These are phyloP conservation scores for Linaria vulgaris DNA, from an alignment of 257 asterid genomes.

Conservation along the genomic window DNA sequence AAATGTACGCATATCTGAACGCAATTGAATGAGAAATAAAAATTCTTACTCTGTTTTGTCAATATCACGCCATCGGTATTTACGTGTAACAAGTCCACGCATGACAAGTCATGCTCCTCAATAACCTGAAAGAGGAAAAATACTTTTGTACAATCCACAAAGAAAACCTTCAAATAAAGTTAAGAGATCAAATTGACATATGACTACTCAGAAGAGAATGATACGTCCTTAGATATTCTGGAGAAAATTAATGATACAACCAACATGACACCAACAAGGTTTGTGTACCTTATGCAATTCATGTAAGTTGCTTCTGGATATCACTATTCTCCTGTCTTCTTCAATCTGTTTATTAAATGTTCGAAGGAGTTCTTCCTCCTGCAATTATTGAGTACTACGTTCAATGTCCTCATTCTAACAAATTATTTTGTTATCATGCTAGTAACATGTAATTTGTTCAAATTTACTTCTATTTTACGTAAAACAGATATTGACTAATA, in stretches of 20 bases:
- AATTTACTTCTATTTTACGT: not conserved
- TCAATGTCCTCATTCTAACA: slow-evolving; percentile 18
- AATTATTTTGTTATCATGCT: not conserved
- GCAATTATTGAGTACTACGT: slow-evolving; percentile 33
- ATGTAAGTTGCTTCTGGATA: slow-evolving; percentile 81
- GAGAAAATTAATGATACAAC: slow-evolving; percentile 2
- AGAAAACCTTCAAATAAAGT: not conserved
- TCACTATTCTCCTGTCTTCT: slow-evolving; percentile 85
- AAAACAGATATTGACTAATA: slow-evolving; percentile 14
- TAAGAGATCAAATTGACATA: not conserved
- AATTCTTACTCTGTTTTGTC: slow-evolving; percentile 80
- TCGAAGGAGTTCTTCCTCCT: slow-evolving; percentile 87
- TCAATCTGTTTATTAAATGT: slow-evolving; percentile 87
- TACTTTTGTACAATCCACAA: slow-evolving; percentile 8
- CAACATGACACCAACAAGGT: slow-evolving; percentile 15
- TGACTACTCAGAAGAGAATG: slow-evolving; percentile 4
- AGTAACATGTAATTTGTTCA: not conserved
- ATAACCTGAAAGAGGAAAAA: slow-evolving; percentile 72
- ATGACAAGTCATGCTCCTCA: slow-evolving; percentile 73
- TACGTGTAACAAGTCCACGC: slow-evolving; percentile 74
- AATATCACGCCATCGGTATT: slow-evolving; percentile 74
- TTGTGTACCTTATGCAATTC: slow-evolving; percentile 79
- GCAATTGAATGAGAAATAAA: slow-evolving; percentile 11
- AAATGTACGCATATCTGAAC: slow-evolving; percentile 1
- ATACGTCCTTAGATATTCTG: not conserved